Conservation (phyloP, 176 grass and related monocot genomes). For the Aegilops bicornis region DNA sequence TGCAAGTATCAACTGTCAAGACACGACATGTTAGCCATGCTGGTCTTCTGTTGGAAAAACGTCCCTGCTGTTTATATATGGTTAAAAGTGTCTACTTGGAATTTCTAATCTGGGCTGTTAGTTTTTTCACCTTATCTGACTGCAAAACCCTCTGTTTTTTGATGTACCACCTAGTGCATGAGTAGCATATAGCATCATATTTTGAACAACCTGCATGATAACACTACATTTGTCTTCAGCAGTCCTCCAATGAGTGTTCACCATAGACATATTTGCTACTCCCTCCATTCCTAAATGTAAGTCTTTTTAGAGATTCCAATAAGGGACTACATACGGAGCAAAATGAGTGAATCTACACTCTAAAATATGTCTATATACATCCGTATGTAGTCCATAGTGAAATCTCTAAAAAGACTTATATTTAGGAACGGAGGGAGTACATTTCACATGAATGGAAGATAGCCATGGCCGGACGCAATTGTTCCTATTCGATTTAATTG, state of each 20-base stretch:
- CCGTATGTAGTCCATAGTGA: too few relatives aligned
- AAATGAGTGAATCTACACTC: too few relatives aligned
- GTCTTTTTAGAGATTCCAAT: too few relatives aligned
- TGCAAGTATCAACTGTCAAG: background rate
- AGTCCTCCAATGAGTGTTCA: background rate
- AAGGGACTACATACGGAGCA: too few relatives aligned
- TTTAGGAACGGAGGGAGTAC: background rate
- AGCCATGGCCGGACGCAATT: background rate
- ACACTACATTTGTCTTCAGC: background rate
- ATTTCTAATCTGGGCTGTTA: background rate
- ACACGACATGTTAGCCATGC: background rate
- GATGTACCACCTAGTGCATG: background rate
- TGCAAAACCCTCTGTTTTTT: constrained; percentile 12
- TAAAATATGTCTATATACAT: too few relatives aligned
- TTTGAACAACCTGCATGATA: background rate
- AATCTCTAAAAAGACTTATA: too few relatives aligned
- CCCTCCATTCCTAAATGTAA: too few relatives aligned
- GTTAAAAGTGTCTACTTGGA: background rate
- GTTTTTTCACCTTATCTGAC: constrained; percentile 15
- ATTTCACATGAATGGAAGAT: background rate
- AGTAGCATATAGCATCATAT: background rate
- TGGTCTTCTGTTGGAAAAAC: background rate
- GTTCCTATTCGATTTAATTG: background rate
- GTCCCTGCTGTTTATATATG: background rate
- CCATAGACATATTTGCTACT: background rate